phyloP scores from a whole-genome alignment of 2,329 filamentous ascomycete genomes.

The Venturia aucupariae region DNA sequence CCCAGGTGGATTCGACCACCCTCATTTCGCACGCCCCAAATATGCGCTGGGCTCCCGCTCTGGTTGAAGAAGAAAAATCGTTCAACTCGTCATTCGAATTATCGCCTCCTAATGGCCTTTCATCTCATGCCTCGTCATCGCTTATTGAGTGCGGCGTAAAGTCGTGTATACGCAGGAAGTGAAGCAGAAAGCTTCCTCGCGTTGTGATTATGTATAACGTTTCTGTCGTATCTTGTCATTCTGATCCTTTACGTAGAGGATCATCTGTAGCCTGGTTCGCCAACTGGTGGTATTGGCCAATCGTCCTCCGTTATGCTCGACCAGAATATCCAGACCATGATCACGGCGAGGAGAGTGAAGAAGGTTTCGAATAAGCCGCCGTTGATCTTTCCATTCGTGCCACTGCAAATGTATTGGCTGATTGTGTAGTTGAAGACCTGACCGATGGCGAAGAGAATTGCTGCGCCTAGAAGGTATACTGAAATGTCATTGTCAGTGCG shows the following conservation, averaged over 20 bases:
- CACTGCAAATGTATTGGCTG: constrained; percentile 81
- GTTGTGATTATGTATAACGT: constrained; percentile 1
- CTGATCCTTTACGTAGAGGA: neutral
- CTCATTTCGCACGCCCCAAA: neutral
- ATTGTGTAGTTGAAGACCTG: constrained; percentile 95
- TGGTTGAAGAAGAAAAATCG: constrained; percentile 5
- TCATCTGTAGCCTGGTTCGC: constrained; percentile 14
- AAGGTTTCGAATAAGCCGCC: constrained; percentile 87
- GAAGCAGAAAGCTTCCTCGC: neutral
- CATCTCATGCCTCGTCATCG: neutral
- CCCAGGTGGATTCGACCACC: neutral
- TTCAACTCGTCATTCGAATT: constrained; percentile 4
- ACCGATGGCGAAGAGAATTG: constrained; percentile 76
- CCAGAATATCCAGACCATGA: constrained; percentile 92
- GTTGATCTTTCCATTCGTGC: constrained; percentile 77
- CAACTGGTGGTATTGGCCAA: constrained; percentile 57
- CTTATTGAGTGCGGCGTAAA: neutral
- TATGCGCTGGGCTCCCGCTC: neutral
- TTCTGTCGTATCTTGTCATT: neutral
- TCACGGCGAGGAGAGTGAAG: constrained; percentile 74
- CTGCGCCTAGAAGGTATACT: constrained; percentile 68
- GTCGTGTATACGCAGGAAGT: neutral
- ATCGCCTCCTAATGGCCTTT: neutral
- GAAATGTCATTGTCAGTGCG: neutral
- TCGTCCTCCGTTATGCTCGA: constrained; percentile 98